Evolutionary conservation across 75 land plant genomes (phyloP).

Genomic region (Isoetes taiwanensis): DNA sequence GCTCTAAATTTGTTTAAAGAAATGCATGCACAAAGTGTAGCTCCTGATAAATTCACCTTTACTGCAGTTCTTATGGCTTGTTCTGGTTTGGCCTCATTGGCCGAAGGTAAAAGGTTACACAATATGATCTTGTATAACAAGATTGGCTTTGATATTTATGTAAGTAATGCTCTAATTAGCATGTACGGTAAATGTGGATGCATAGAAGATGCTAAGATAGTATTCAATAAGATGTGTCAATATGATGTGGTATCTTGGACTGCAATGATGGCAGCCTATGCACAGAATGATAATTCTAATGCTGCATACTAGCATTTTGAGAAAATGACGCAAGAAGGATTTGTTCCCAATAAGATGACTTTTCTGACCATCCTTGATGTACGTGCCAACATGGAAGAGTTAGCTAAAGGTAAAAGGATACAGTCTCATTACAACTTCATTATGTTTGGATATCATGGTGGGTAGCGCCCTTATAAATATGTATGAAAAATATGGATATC

Average conservation of each 20-base stretch:
- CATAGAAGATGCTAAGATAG: too few relatives aligned
- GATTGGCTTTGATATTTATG: slow-evolving; percentile 30
- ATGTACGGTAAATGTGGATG: slow-evolving; percentile 68
- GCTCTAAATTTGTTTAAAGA: slow-evolving; percentile 31
- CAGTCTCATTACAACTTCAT: too few relatives aligned
- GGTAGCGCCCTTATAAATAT: too few relatives aligned
- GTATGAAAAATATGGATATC: too few relatives aligned
- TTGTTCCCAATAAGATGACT: too few relatives aligned
- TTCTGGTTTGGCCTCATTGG: slow-evolving; percentile 31
- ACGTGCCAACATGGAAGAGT: too few relatives aligned
- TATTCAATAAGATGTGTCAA: too few relatives aligned
- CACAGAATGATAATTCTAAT: slow-evolving; percentile 30
- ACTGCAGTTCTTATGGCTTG: slow-evolving; percentile 41
- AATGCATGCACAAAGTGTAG: slow-evolving; percentile 20
- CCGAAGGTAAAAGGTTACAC: slow-evolving; percentile 56
- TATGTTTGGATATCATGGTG: too few relatives aligned
- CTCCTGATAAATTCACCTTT: slow-evolving; percentile 37
- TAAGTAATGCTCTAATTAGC: slow-evolving; percentile 43
- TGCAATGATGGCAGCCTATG: too few relatives aligned
- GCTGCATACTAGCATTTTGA: slow-evolving; percentile 42
- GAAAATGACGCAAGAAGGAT: slow-evolving; percentile 38
- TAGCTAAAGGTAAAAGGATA: too few relatives aligned
- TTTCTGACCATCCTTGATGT: too few relatives aligned
- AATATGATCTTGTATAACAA: slow-evolving; percentile 41
- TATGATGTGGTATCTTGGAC: too few relatives aligned